Base-by-base conservation (phyloP, 768 basidiomycete genomes). In the Amanita subjunquillea region DNA sequence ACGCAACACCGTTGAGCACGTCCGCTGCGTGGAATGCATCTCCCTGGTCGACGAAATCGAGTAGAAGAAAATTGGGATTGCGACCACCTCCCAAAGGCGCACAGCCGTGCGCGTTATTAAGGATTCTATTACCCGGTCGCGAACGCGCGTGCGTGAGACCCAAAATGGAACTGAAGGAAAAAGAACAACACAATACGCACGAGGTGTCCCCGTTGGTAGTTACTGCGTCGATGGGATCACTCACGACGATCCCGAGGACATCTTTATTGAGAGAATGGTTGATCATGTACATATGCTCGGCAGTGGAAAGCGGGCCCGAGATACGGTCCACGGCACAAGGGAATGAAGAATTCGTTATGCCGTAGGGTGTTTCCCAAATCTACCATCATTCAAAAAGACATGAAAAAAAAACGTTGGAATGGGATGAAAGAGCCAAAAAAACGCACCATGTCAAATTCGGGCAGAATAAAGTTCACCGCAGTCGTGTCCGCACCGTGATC, bases 301-400 rank as follows among this genome's bases (percentile, higher is more conserved):
- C 62, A 1, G 69, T 69, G 4, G 72, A 57, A 20, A 80, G 67
- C 6, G 78, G 74, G 0, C 79, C 79, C 15, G 57, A 58, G 27
- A 71, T 78, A 36, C 79, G 73, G 55, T 80, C 69, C 25, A 80
- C 72, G 17, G 62, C 67, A 60, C 80, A 82, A 0, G 79, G 77
- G 63, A 80, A 81, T 8, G 58, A 67, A 5, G 69, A 34, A 57
- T 81, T 66, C 3, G 77, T 79, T 5, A 71, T 67, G 39, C 67
- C 69, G 62, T 78, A 81, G 0, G 77, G 79, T 22, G 75, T 74
- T 62, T 80, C 79, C 79, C 80, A 81, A 20, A 81, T 71, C 77
- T 30, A 30, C 9, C 17, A 30, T 30, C 30, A 7, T 30, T 30
- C 3, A 30, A 30, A 1, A 30, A 17, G 17, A 17, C 17, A 17